Evolutionary conservation across 2,329 filamentous ascomycete species (phyloP), one percentile per base, ranked within the genome.

Genomic region (Aspergillus oerlinghausenensis): DNA sequence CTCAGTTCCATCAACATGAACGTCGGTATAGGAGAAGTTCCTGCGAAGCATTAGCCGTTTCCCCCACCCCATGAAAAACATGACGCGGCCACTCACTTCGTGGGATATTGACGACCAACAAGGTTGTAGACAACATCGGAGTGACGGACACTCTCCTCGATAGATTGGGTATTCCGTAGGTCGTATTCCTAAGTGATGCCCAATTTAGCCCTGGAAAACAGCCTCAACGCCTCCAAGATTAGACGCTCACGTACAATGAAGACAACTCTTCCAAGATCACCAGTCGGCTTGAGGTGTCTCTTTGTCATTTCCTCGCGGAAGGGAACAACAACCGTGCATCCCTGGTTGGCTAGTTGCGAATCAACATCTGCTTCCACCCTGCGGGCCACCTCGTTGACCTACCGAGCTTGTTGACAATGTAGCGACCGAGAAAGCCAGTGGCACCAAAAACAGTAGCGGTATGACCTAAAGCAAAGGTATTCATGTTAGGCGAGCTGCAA

Each of bases 91-190:
- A 73, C 82, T 68, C 79, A 92, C 90, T 99, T 99, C 67, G 94
- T 99, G 63, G 93, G 90, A 75, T 97, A 97, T 75, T 93, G 89
- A 62, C 93, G 89, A 63, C 94, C 94, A 70, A 97, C 83, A 67
- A 99, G 81, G 78, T 99, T 99, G 82, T 96, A 96, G 63, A 99
- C 94, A 61, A 97, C 89, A 73, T 99, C 94, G 45, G 93, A 97
- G 76, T 99, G 94, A 68, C 94, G 85, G 53, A 99, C 92, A 69
- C 90, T 94, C 77, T 96, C 92, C 74, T 99, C 94, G 67, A 99
- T 94, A 29, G 93, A 97, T 65, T 89, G 83, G 45, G 92, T 97
- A 77, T 99, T 99, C 71, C 87, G 88, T 59, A 99, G 82, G 70
- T 99, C 94, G 76, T 90, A 95, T 84, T 99, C 94, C 89, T 92